These are phyloP conservation scores for Hygrophoropsis aurantiaca DNA, from an alignment of 768 basidiomycete species.

Conservation along the genomic window DNA sequence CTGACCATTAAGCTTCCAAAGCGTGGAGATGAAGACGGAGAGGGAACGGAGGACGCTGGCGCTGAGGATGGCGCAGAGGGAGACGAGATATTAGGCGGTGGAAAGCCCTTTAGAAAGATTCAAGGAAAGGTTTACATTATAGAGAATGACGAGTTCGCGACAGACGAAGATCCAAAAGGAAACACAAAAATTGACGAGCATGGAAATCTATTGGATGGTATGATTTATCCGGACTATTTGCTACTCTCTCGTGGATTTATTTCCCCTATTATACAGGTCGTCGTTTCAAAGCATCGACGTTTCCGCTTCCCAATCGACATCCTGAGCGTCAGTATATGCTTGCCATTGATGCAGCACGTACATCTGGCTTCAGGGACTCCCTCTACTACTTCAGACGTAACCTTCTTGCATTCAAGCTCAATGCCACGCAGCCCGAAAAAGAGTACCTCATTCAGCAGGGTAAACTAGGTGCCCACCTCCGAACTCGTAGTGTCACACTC, in stretches of 20 bases:
- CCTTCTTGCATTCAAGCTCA: constrained; percentile 85
- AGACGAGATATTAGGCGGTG: constrained; percentile 35
- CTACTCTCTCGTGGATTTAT: constrained; percentile 1
- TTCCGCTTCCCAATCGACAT: constrained; percentile 82
- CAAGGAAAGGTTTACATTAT: constrained; percentile 75
- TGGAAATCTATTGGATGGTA: constrained; percentile 85
- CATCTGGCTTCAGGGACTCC: constrained; percentile 94
- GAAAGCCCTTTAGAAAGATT: constrained; percentile 72
- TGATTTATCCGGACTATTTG: constrained; percentile 22
- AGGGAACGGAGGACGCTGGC: constrained; percentile 39
- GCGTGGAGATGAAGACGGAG: constrained; percentile 38
- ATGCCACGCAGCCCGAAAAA: constrained; percentile 87
- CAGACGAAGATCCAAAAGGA: constrained; percentile 81
- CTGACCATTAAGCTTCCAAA: constrained; percentile 22
- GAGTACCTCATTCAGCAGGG: constrained; percentile 88
- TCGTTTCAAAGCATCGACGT: constrained; percentile 86
- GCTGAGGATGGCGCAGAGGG: constrained; percentile 37
- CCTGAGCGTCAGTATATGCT: constrained; percentile 89
- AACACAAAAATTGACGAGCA: constrained; percentile 88
- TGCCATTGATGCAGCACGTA: constrained; percentile 95
- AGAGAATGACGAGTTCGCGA: constrained; percentile 86
- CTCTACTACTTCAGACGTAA: constrained; percentile 98
- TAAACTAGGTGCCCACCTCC: constrained; percentile 84
- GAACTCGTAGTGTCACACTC: constrained; percentile 90
- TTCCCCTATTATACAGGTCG: constrained; percentile 52